Base-by-base conservation (phyloP, 306 rosid species). In the Cicer cuneatum region DNA sequence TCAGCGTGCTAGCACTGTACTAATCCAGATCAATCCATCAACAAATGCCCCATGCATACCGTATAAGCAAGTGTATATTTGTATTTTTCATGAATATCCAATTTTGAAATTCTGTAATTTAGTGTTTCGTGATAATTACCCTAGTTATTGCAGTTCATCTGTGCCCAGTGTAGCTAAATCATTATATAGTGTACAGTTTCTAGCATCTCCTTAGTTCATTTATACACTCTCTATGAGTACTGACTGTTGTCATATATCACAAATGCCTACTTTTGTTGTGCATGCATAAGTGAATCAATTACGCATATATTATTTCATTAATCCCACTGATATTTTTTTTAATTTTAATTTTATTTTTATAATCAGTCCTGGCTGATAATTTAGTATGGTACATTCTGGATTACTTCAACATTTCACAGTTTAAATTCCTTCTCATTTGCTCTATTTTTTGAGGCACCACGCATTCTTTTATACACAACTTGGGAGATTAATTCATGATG, bases 71-170 rank as follows among this genome's bases (percentile, higher is more conserved):
- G 48, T 90, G 89, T 88, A 93, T 87, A 93, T 81, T 80, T 73
- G 90, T 80, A 81, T 75, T 78, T 33, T 78, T 68, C 53, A 42
- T 58, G 51, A 12, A 38, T 69, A 75, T 73, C 83, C 83, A 86
- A 84, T 89, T 91, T 89, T 89, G 92, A 80, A 87, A 78, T 77
- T 49, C 71, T 78, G 86, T 88, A 83, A 57, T 85, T 85, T 85
- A 85, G 84, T 66, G 73, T 73, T 29, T 68, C 58, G 71, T 53
- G 78, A 52, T 52, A 74, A 51, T 58, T 66, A 43, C 42, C 42
- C 48, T 78, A 78, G 48, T 71, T 69, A 57, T 71, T 74, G 75
- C 74, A 73, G 72, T 61, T 59, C 75, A 56, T 62, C 67, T 1
- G 14, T 78, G 65, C 69, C 68, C 78, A 21, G 63, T 60, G 66